Conservation (phyloP, 176 grass and related monocot species). For the Bonia amplexicaulis region DNA sequence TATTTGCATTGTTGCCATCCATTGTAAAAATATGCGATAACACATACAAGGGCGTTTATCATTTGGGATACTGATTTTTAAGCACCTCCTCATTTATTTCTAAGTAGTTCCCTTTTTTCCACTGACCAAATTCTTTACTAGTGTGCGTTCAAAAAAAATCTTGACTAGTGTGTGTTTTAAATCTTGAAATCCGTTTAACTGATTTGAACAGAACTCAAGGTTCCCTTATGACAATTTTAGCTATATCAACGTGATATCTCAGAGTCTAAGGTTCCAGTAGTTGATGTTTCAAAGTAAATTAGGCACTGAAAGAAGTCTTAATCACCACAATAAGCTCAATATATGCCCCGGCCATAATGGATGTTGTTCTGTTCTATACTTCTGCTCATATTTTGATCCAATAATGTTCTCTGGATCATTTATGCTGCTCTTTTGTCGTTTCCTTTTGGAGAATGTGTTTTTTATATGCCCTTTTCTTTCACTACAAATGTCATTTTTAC, state of each 20-base stretch:
- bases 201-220: neutral
- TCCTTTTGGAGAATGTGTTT: neutral
- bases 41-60: neutral
- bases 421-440: neutral
- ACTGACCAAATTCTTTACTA: neutral
- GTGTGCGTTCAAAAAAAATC: too few species aligned
- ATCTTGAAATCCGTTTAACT: neutral
- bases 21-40: neutral
- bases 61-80: neutral
- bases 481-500: neutral
- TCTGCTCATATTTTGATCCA: neutral
- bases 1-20: neutral
- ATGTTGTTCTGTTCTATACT: neutral
- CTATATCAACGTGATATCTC: conserved; percentile 7
- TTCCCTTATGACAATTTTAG: conserved; percentile 12
- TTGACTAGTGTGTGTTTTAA: neutral
- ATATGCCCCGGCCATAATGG: neutral
- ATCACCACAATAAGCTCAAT: neutral
- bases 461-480: neutral
- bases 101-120: neutral
- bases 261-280: neutral
- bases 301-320: neutral
- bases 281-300: neutral
- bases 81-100: neutral
- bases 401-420: neutral